Conservation (phyloP, 1,284 basidiomycete species). For the Ustilago sp. region DNA sequence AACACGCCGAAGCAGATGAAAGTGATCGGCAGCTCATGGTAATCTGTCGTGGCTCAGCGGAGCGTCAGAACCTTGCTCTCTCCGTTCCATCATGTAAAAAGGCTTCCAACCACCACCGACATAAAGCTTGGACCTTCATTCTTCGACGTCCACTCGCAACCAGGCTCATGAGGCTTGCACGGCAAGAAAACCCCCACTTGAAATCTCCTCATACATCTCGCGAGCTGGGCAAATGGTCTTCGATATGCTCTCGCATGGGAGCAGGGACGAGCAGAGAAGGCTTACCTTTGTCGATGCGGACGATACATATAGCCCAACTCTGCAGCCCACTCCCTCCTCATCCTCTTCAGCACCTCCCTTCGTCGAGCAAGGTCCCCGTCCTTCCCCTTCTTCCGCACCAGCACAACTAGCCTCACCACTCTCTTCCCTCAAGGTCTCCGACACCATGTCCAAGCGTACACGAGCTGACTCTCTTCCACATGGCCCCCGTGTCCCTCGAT, state of each 20-base stretch:
- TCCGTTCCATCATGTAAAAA: neutral
- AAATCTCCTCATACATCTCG: neutral
- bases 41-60: neutral
- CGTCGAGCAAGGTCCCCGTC: too few species aligned
- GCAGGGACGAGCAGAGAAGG: neutral
- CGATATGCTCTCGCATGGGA: neutral
- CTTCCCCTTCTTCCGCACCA: neutral
- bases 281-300: neutral
- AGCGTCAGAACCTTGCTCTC: neutral
- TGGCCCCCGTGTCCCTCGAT: neutral
- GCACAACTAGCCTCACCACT: neutral
- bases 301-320: neutral
- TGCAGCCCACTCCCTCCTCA: neutral
- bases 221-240: too few species aligned
- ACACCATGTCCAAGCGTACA: slow-evolving; percentile 26
- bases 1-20: too few species aligned
- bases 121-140: slow-evolving; percentile 7
- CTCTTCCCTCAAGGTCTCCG: neutral
- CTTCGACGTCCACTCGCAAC: neutral
- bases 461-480: neutral
- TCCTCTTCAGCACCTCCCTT: neutral
- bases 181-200: neutral
- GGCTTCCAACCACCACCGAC: neutral
- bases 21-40: too few species aligned
- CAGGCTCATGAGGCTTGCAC: neutral